Evolutionary conservation across 108 stramenopile genomes (phyloP).

Genomic region (Skeletonema tropicum): DNA sequence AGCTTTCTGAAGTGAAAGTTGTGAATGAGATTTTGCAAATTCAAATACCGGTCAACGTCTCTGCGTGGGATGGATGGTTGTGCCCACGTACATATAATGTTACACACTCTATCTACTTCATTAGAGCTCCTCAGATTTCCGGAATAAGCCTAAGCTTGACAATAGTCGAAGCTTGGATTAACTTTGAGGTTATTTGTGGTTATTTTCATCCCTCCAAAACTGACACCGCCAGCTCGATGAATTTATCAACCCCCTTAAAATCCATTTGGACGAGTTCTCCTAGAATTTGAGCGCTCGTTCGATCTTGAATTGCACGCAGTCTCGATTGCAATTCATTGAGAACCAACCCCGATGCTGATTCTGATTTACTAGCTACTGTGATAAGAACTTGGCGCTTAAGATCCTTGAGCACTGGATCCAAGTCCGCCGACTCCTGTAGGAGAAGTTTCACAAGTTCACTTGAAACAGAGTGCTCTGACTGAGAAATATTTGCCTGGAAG

Average conservation of each 20-base stretch:
- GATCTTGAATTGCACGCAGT: conserved; percentile 57
- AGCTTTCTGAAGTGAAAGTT: too few relatives aligned
- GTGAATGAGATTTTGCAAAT: too few relatives aligned
- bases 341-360: conserved; percentile 55
- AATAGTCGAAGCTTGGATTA: too few relatives aligned
- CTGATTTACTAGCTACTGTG: conserved; percentile 65
- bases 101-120: too few relatives aligned
- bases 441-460: conserved; percentile 46
- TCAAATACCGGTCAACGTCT: too few relatives aligned
- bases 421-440: conserved; percentile 43
- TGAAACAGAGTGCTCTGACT: conserved; percentile 37
- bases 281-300: conserved; percentile 63
- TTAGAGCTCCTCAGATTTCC: too few relatives aligned
- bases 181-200: too few relatives aligned
- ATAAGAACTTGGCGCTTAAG: conserved; percentile 55
- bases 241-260: conserved; percentile 52
- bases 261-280: conserved; percentile 63
- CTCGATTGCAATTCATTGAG: conserved; percentile 54
- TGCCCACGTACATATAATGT: too few relatives aligned
- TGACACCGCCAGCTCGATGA: conserved; percentile 55
- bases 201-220: background rate
- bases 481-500: conserved; percentile 38
- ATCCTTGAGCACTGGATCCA: conserved; percentile 46
- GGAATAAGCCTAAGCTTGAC: too few relatives aligned
- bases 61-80: too few relatives aligned